These are phyloP conservation scores for Rhipidocladum racemiflorum DNA, from an alignment of 176 grass and related monocot genomes.

Conservation along the genomic window DNA sequence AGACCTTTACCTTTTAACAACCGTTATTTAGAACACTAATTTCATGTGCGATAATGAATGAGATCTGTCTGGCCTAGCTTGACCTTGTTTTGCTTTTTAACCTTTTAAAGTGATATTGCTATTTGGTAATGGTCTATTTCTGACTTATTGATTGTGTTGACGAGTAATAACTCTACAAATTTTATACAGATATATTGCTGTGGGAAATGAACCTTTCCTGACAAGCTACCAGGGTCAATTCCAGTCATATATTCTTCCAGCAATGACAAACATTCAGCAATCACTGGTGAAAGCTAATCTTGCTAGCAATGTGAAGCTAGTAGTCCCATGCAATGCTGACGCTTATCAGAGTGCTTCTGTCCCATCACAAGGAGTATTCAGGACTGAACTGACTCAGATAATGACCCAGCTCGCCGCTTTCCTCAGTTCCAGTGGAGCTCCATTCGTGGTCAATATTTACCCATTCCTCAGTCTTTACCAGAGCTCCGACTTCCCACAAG, in stretches of 20 bases:
- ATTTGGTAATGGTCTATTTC: background rate
- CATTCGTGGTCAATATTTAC: conserved; percentile 92
- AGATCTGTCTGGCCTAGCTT: background rate
- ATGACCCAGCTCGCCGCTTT: conserved; percentile 82
- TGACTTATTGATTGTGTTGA: background rate
- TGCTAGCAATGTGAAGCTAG: conserved; percentile 70
- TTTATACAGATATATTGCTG: conserved; percentile 76
- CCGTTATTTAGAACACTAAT: too few species aligned
- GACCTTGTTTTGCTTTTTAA: background rate
- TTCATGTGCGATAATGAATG: background rate
- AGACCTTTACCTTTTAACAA: too few species aligned
- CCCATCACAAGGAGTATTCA: conserved; percentile 85
- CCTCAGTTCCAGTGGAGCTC: conserved; percentile 78
- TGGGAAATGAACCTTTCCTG: conserved; percentile 95
- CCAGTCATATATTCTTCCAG: conserved; percentile 65
- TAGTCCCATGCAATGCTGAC: conserved; percentile 96
- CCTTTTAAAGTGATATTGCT: background rate
- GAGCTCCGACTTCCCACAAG: conserved; percentile 82
- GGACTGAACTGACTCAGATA: conserved; percentile 84
- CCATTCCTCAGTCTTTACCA: conserved; percentile 95
- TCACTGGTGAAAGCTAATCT: conserved; percentile 85
- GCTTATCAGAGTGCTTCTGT: conserved; percentile 68
- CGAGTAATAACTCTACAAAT: background rate
- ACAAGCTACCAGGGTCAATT: conserved; percentile 85
- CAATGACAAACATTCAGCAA: conserved; percentile 82